Evolutionary conservation across 2,329 filamentous ascomycete species (phyloP), one percentile per base, ranked within the genome.

Genomic region (Fonsecaea monophora): DNA sequence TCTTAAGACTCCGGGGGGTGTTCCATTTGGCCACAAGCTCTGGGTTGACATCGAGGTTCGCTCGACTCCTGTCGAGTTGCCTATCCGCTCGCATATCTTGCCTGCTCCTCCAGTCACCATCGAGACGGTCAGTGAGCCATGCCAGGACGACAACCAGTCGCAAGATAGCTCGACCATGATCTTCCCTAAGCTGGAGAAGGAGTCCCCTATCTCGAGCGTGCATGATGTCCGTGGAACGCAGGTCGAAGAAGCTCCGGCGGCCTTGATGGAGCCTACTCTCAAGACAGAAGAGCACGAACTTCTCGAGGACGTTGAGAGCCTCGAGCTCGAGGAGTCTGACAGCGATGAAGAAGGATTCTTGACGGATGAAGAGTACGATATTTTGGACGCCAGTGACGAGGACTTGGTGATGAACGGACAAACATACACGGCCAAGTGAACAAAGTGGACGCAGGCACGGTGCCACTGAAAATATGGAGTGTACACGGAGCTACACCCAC

Each of bases 291-390:
- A 89, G 74, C 77, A 81, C n/a, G 81, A 81, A 25, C 80, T 85
- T 56, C 82, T 85, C 25, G 83, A 87, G 70, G 87, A 89, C 74
- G 83, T 84, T 59, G 86, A 87, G 71, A 87, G 84, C 70, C 81
- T 88, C 65, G 82, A 85, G 21, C 74, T 84, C 50, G 82, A 82
- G 48, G 82, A 82, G 62, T 76, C 76, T 30, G 77, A 79, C 12
- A 76, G 77, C 6, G 80, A 77, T 25, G 82, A 84, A n/a, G 88
- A 91, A 67, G 91, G 90, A 12, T 97, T 97, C 84, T 81, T 96
- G 83, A 98, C 95, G 0, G 95, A 99, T 71, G 95, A 98, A 78
- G 95, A 99, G 81, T 99, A 98, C 78, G 95, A 99, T 75, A 94
- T 98, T 71, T 87, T 98, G 54, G 93, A 97, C 81, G 94, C 93